Evolutionary conservation across 2,329 filamentous ascomycete species (phyloP).

Genomic region (Botrytis hyacinthi): DNA sequence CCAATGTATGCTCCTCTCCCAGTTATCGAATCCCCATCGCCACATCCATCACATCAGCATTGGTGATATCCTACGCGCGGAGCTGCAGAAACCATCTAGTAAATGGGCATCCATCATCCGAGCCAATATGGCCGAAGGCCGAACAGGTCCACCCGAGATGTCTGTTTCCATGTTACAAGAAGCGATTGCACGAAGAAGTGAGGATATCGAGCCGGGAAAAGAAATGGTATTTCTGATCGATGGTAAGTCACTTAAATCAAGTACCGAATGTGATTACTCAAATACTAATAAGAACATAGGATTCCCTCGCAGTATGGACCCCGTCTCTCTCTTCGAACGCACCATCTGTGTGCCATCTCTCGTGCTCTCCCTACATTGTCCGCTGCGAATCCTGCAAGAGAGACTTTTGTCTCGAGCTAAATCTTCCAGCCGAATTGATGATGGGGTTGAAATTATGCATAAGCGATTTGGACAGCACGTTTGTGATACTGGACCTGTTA

Average conservation of each 20-base stretch:
- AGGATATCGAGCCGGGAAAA: neutral
- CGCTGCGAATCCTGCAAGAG: neutral
- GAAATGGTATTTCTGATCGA: conserved; percentile 1
- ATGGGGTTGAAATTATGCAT: neutral
- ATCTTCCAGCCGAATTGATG: neutral
- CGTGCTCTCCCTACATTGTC: neutral
- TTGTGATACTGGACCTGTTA: neutral
- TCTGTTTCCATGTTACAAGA: neutral
- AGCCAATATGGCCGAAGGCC: conserved; percentile 4
- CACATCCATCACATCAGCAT: conserved; percentile 6
- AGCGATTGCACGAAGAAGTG: neutral
- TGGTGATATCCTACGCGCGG: neutral
- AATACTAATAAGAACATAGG: neutral
- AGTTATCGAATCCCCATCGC: neutral
- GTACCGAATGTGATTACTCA: neutral
- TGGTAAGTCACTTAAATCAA: neutral
- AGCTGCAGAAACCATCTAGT: neutral
- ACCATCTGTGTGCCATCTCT: neutral
- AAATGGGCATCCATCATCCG: conserved; percentile 5
- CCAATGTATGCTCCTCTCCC: neutral
- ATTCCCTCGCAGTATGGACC: conserved; percentile 1
- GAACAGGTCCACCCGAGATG: conserved; percentile 4
- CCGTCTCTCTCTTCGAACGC: neutral
- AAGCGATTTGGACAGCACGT: neutral
- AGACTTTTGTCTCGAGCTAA: neutral